These are phyloP conservation scores for Ulota crispa DNA, from an alignment of 225 moss, liverwort and hornwort genomes.

Conservation along the genomic window DNA sequence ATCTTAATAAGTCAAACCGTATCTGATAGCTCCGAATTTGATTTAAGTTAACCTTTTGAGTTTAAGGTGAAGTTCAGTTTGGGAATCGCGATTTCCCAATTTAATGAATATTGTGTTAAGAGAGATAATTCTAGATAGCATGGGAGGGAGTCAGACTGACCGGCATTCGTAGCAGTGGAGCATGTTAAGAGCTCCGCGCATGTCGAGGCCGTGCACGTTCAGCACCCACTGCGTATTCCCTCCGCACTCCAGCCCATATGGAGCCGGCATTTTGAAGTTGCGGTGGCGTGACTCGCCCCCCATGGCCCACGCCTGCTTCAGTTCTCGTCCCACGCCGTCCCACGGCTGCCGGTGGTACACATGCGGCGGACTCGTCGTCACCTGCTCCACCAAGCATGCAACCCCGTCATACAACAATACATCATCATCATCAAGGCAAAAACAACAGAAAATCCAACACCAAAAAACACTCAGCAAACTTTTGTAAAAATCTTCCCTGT, in stretches of 20 bases:
- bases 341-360: conserved; percentile 29
- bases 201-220: conserved; percentile 43
- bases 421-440: too few species aligned
- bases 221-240: conserved; percentile 26
- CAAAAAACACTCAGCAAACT: too few species aligned
- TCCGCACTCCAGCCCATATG: conserved; percentile 29
- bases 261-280: conserved; percentile 32
- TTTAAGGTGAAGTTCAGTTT: too few species aligned
- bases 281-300: conserved; percentile 37
- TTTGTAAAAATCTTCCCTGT: too few species aligned
- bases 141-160: not conserved
- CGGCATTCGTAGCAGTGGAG: conserved; percentile 46
- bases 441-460: too few species aligned
- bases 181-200: conserved; percentile 29
- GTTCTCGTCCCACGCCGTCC: conserved; percentile 14
- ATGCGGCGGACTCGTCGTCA: conserved; percentile 21
- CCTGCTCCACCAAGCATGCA: not conserved
- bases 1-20: too few species aligned
- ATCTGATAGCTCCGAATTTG: too few species aligned
- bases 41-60: too few species aligned
- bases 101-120: too few species aligned
- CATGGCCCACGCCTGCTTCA: conserved; percentile 39
- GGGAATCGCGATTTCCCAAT: too few species aligned
- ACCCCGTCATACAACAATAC: too few species aligned
- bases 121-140: too few species aligned